Base-by-base conservation (phyloP, 441 rosid genomes). In the Populus hybrid region DNA sequence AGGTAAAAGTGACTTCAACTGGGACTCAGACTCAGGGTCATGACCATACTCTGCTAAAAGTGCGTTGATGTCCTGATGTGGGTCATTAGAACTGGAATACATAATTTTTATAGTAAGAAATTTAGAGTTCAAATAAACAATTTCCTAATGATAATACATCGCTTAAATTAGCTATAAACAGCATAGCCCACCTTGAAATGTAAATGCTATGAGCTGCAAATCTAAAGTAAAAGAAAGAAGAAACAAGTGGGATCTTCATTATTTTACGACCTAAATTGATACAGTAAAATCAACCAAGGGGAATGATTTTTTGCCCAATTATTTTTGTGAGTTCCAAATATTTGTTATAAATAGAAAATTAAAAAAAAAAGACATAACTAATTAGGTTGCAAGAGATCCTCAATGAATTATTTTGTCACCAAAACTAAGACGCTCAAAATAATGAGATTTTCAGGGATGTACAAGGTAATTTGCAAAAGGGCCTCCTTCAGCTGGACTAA, bases 1-100 rank as follows among this genome's bases (percentile, higher is more conserved):
- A 78, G 99, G 98, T 79, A 94, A 82, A 82, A 94, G 89, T 73
- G 70, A 70, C 83, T 94, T 90, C 80, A 95, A 81, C 66, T 77
- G 88, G 74, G 97, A 81, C 81, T 89, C 97, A 69, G 94, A 84
- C 69, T 92, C 97, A 21, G 92, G 91, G 71, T 82, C 86, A 69
- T 86, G 77, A 69, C 91, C 85, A 86, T 89, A 86, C 75, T 91
- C 90, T 74, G 84, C 86, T 82, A 95, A 56, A 77, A 90, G 81
- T 80, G 81, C 84, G 77, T 79, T 79, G 76, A 94, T 82, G 59
- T 92, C 93, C 80, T 85, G 83, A 77, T 88, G 82, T 21, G 97
- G 92, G 76, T 95, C 97, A 79, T 89, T 76, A 2, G 91, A 90
- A 82, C 99, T 95, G 45, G 76, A 2, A 64, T 5, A 59, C 31